Conservation (phyloP, 768 basidiomycete species). For the Suillus lakei region DNA sequence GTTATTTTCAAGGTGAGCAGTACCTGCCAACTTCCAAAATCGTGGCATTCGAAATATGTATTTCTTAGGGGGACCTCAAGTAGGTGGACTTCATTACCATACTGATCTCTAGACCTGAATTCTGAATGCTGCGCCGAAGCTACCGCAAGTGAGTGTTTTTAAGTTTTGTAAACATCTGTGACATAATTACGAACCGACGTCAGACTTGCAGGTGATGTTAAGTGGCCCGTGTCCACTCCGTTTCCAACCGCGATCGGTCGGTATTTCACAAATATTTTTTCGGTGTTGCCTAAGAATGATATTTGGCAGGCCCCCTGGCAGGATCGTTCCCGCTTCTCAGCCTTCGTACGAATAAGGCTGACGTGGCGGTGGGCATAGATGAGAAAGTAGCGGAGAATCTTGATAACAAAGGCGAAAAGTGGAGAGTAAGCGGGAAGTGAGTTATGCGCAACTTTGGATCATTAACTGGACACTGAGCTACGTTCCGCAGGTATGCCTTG, state of each 20-base stretch:
- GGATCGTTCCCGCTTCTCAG: conserved; percentile 83
- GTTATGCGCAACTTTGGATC: conserved; percentile 11
- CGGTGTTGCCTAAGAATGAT: neutral
- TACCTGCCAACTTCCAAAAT: neutral
- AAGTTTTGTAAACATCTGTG: conserved; percentile 9
- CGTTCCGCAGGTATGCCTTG: conserved; percentile 30
- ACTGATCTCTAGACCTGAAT: conserved; percentile 1
- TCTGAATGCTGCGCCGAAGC: conserved; percentile 39
- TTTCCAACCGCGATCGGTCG: conserved; percentile 76
- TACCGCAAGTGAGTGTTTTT: conserved; percentile 75
- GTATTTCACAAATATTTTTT: conserved; percentile 15
- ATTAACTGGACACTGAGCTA: conserved; percentile 1
- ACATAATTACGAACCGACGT: neutral
- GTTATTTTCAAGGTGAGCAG: conserved; percentile 81
- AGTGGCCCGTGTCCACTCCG: conserved; percentile 83
- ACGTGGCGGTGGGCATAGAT: conserved; percentile 85
- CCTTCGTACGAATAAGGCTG: conserved; percentile 93
- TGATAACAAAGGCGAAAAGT: conserved; percentile 67
- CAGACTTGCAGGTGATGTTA: conserved; percentile 87
- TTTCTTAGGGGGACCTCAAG: conserved; percentile 84
- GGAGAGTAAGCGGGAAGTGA: conserved; percentile 83
- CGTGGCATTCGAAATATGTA: conserved; percentile 4
- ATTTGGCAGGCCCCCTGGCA: conserved; percentile 66
- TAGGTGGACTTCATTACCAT: conserved; percentile 42
- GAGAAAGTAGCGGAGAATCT: conserved; percentile 69